Evolutionary conservation across 495 filamentous ascomycete genomes (phyloP).

Genomic region (Hyaloscypha variabilis): DNA sequence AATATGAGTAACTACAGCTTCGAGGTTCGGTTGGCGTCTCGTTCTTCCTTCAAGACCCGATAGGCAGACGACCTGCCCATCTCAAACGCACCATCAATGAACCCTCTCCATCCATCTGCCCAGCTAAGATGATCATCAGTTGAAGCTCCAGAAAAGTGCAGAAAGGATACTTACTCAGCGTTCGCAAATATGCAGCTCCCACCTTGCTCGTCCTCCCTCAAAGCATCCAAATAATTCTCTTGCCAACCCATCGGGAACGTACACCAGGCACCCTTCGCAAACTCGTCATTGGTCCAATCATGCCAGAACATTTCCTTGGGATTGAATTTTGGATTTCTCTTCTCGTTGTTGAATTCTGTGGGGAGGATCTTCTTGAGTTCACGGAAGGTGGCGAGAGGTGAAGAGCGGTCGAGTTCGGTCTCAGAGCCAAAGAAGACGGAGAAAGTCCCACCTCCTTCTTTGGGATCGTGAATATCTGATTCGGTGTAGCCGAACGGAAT

Average conservation of each 20-base stretch:
- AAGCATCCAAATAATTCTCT: slow-evolving; percentile 4
- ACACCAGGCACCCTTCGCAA: slow-evolving; percentile 13
- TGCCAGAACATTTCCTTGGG: slow-evolving; percentile 15
- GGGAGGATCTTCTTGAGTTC: slow-evolving; percentile 6
- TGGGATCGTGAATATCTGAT: slow-evolving; percentile 1
- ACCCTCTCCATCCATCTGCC: slow-evolving; percentile 13
- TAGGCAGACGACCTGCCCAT: neutral
- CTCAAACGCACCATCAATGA: slow-evolving; percentile 14
- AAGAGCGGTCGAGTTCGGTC: slow-evolving; percentile 1
- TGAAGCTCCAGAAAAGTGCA: too few relatives aligned
- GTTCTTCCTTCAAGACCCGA: neutral
- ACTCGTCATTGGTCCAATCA: slow-evolving; percentile 15
- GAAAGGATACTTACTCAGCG: slow-evolving; percentile 4
- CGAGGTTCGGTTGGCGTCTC: neutral
- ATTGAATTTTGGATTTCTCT: neutral
- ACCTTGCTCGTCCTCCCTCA: slow-evolving; percentile 5
- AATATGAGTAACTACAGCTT: neutral
- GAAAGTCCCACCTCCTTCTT: slow-evolving; percentile 7
- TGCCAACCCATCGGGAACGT: slow-evolving; percentile 2
- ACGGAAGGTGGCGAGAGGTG: slow-evolving; percentile 4
- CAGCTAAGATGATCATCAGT: neutral
- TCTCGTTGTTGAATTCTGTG: slow-evolving; percentile 2
- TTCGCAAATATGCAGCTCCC: slow-evolving; percentile 7
- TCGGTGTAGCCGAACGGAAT: slow-evolving; percentile 10
- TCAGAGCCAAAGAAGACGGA: slow-evolving; percentile 10